phyloP scores from a whole-genome alignment of 306 rosid genomes.

The Glycine tomentella region DNA sequence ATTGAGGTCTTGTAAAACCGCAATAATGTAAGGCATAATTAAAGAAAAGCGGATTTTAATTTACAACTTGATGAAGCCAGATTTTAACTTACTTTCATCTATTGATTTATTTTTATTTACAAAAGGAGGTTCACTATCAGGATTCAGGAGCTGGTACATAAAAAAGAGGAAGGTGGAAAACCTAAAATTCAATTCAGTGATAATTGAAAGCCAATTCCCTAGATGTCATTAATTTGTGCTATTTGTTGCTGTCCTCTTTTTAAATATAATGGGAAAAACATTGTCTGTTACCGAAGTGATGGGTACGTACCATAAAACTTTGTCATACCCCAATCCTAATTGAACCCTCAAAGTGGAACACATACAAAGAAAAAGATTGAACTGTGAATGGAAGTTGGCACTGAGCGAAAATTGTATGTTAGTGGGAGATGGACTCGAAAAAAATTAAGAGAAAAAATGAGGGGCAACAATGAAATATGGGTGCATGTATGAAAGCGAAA shows the following conservation, averaged over 20 bases:
- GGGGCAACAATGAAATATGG: background rate
- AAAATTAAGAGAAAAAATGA: too few relatives aligned
- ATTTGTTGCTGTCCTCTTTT: background rate
- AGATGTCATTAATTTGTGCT: background rate
- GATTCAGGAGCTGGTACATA: background rate
- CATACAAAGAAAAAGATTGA: slow-evolving; percentile 35
- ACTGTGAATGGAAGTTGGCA: slow-evolving; percentile 46
- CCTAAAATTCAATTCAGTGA: background rate
- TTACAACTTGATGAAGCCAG: too few relatives aligned
- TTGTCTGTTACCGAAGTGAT: slow-evolving; percentile 17
- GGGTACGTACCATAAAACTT: slow-evolving; percentile 21
- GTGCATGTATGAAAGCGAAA: slow-evolving; percentile 26
- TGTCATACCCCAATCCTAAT: slow-evolving; percentile 18
- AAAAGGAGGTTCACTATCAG: background rate
- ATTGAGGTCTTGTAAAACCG: too few relatives aligned
- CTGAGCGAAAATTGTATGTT: slow-evolving; percentile 8
- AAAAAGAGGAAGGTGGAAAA: slow-evolving; percentile 1
- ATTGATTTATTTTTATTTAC: background rate
- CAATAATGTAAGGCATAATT: too few relatives aligned
- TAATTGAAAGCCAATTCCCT: background rate
- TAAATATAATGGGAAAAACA: background rate
- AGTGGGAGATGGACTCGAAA: background rate
- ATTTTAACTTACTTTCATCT: background rate
- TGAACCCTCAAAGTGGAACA: slow-evolving; percentile 35
- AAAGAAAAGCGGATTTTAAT: too few relatives aligned